Evolutionary conservation across 2,329 filamentous ascomycete genomes (phyloP), one percentile per base, ranked within the genome.

Genomic region (Cadophora malorum): DNA sequence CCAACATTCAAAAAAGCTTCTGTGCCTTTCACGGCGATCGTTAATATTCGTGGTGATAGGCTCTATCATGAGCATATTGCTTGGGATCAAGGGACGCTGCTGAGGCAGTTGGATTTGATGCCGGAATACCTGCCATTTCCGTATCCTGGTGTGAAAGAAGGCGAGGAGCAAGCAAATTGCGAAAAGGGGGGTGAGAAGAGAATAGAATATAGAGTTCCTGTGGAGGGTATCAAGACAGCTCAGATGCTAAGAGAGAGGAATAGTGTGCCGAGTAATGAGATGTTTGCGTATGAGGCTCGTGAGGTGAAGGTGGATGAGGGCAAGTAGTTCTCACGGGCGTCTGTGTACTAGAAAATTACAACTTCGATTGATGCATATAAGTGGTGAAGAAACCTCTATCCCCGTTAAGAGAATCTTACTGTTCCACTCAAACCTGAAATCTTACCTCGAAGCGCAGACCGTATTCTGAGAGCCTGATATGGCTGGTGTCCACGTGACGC

Each of bases 1-100:
- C 86, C 87, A 0, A 90, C 87, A 0, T 79, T 81, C 41, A 81
- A 80, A 67, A 75, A 79, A 14, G 78, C 90, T 1, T 80, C 83
- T 25, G 81, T 91, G 6, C 89, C 90, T 0, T 86, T 91, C 68
- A 90, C 85, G 0, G 82, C 85, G 3, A 82, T 92, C 0, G 88
- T 92, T 4, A 90, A 89, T 67, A 83, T 92, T 64, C 84, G 90
- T 1, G 90, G 90, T 2, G 88, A 91, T 74, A 81, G 89, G 0
- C 78, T 92, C 0, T 91, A 87, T 70, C 88, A 91, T 70, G 90
- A 92, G 76, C 89, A 92, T 72, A 91, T 92, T 55, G 80, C 83
- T 16, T 92, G 89, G 89, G 90, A 92, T 67, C 89, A 91, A 75
- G 86, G 81, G 0, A 89, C 86, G 0, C 84, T 86, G 1, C 79